phyloP scores from a whole-genome alignment of 2,329 filamentous ascomycete species.

The Epicoccum nigrum region DNA sequence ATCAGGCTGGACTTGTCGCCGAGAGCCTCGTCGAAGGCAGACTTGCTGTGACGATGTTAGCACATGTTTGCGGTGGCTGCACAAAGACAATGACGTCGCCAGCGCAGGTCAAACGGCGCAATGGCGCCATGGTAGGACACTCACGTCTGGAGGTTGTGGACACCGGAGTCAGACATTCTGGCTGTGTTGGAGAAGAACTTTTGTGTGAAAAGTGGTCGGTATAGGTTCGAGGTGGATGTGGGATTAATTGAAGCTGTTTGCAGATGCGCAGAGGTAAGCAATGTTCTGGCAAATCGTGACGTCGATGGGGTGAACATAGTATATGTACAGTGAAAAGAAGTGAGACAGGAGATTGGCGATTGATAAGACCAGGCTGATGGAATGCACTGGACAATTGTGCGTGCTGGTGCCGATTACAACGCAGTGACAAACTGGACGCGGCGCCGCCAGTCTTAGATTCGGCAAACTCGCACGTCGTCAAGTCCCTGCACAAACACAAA shows the following conservation, averaged over 20 bases:
- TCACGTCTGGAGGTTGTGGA: conserved; percentile 57
- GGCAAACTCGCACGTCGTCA: conserved; percentile 31
- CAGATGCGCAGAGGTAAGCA: conserved; percentile 51
- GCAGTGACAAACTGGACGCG: conserved; percentile 20
- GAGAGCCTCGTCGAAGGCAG: conserved; percentile 64
- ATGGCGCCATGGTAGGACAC: conserved; percentile 25
- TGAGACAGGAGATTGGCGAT: conserved; percentile 34
- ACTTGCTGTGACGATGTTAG: conserved; percentile 55
- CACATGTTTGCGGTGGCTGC: background rate
- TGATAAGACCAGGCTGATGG: conserved; percentile 45
- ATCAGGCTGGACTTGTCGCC: conserved; percentile 64
- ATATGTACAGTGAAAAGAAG: conserved; percentile 36
- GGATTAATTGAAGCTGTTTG: conserved; percentile 41
- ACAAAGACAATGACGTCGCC: conserved; percentile 22
- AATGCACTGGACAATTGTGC: conserved; percentile 38
- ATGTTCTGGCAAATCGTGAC: conserved; percentile 46
- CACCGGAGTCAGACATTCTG: conserved; percentile 53
- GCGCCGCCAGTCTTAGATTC: conserved; percentile 25
- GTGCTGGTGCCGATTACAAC: conserved; percentile 38
- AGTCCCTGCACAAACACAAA: conserved; percentile 33
- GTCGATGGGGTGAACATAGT: conserved; percentile 49
- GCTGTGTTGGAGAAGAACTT: conserved; percentile 51
- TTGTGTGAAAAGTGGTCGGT: conserved; percentile 42
- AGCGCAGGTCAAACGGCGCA: conserved; percentile 4
- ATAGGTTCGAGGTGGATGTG: conserved; percentile 38